Evolutionary conservation across 2,329 filamentous ascomycete genomes (phyloP).

Genomic region (Xylaria sp.): DNA sequence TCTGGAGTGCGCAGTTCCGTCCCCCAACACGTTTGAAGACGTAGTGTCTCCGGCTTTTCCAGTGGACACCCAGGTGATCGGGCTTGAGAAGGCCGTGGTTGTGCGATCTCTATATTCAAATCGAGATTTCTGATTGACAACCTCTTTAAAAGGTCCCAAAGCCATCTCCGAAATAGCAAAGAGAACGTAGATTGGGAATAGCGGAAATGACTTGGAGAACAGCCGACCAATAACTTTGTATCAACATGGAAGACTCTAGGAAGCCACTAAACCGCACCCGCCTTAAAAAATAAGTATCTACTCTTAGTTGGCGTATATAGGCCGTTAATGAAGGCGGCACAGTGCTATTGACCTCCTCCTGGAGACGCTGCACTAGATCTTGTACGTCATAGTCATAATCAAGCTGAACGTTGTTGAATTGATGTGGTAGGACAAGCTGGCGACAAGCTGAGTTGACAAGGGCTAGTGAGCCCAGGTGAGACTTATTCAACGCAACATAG

Average conservation of each 20-base stretch:
- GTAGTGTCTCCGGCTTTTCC: background rate
- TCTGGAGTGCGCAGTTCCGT: background rate
- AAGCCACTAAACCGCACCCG: too few species aligned
- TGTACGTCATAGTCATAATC: background rate
- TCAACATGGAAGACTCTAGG: too few species aligned
- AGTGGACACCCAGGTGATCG: background rate
- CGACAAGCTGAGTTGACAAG: constrained; percentile 18
- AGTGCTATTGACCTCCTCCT: background rate
- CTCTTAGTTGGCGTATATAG: constrained; percentile 2
- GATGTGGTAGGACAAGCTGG: constrained; percentile 16
- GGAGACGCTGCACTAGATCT: constrained; percentile 4
- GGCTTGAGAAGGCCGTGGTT: background rate
- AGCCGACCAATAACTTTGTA: constrained; percentile 10
- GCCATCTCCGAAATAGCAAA: background rate
- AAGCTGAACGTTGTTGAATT: constrained; percentile 4
- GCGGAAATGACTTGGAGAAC: background rate
- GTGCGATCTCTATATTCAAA: background rate
- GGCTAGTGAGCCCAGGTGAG: constrained; percentile 7
- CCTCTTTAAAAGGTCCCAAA: background rate
- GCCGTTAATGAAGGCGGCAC: background rate
- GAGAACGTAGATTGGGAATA: constrained; percentile 3
- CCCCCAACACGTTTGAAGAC: background rate
- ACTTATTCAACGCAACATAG: constrained; percentile 5
- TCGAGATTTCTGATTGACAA: constrained; percentile 7
- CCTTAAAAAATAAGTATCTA: too few species aligned